Evolutionary conservation across 352 stramenopile species (phyloP).

Genomic region (Hyaloperonospora arabidopsidis): DNA sequence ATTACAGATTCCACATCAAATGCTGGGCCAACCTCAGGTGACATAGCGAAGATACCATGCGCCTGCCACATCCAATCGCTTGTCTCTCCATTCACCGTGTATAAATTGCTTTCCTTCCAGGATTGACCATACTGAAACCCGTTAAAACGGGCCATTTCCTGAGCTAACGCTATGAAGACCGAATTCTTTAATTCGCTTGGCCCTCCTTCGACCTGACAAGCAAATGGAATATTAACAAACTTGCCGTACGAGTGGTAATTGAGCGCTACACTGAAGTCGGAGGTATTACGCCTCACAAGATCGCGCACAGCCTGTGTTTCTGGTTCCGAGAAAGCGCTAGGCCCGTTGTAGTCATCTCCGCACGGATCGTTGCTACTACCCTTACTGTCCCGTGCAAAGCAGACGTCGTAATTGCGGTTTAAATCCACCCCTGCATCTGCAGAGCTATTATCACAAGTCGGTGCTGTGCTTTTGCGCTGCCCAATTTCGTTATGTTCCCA

Average conservation of each 20-base stretch:
- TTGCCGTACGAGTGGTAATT: constrained; percentile 84
- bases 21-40: constrained; percentile 63
- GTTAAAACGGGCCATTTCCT: constrained; percentile 71
- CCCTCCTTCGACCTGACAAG: constrained; percentile 54
- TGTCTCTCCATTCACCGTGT: constrained; percentile 82
- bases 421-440: constrained; percentile 61
- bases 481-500: constrained; percentile 43
- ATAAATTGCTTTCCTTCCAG: constrained; percentile 80
- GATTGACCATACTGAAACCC: constrained; percentile 67
- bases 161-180: constrained; percentile 45
- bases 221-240: constrained; percentile 80
- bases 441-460: constrained; percentile 26
- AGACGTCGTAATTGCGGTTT: constrained; percentile 83
- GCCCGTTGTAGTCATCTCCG: constrained; percentile 66
- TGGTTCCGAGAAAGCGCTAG: constrained; percentile 67
- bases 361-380: constrained; percentile 63
- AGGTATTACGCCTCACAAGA: constrained; percentile 44
- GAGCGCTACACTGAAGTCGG: constrained; percentile 53
- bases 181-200: constrained; percentile 27
- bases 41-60: constrained; percentile 81
- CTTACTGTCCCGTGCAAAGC: constrained; percentile 50
- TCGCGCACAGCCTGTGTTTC: constrained; percentile 67
- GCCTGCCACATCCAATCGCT: constrained; percentile 83
- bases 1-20: constrained; percentile 32
- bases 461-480: constrained; percentile 62